phyloP scores from a whole-genome alignment of 805 yeast genomes.

The Groenewaldozyma tartarivorans region DNA sequence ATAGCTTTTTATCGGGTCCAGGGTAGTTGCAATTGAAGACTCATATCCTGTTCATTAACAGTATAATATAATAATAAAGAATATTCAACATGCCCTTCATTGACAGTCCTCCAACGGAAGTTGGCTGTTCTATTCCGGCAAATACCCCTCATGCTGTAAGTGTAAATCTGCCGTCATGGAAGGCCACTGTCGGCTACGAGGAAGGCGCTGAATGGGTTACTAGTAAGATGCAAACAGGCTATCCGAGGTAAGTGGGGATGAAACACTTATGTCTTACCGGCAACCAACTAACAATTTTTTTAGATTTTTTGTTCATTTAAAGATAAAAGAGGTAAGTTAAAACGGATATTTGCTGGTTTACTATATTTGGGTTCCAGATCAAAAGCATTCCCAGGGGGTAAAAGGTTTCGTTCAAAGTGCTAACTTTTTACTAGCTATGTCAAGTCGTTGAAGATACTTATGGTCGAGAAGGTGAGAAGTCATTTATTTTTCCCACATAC shows the following conservation, averaged over 20 bases:
- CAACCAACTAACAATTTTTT: background rate
- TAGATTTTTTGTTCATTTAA: constrained; percentile 29
- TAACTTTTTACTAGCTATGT: constrained; percentile 4
- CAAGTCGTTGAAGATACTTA: constrained; percentile 43
- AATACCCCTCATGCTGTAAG: constrained; percentile 90
- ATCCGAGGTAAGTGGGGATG: constrained; percentile 73
- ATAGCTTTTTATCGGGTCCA: too few relatives aligned
- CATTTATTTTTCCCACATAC: constrained; percentile 70
- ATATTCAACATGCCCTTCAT: constrained; percentile 9
- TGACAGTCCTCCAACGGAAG: constrained; percentile 29
- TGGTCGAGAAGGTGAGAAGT: constrained; percentile 69
- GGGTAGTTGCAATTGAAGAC: too few relatives aligned
- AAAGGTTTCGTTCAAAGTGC: too few relatives aligned
- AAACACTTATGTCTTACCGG: background rate
- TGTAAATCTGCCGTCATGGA: constrained; percentile 93
- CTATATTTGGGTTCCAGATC: background rate
- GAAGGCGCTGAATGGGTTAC: constrained; percentile 81
- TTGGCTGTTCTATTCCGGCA: constrained; percentile 84
- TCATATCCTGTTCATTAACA: too few relatives aligned
- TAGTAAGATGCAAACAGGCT: constrained; percentile 70
- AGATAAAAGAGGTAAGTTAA: constrained; percentile 25
- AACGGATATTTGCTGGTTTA: background rate
- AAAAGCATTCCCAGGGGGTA: too few relatives aligned
- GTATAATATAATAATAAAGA: too few relatives aligned
- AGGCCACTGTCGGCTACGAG: constrained; percentile 83